Evolutionary conservation across 768 basidiomycete genomes (phyloP).

Genomic region (Termitomyces sp.): DNA sequence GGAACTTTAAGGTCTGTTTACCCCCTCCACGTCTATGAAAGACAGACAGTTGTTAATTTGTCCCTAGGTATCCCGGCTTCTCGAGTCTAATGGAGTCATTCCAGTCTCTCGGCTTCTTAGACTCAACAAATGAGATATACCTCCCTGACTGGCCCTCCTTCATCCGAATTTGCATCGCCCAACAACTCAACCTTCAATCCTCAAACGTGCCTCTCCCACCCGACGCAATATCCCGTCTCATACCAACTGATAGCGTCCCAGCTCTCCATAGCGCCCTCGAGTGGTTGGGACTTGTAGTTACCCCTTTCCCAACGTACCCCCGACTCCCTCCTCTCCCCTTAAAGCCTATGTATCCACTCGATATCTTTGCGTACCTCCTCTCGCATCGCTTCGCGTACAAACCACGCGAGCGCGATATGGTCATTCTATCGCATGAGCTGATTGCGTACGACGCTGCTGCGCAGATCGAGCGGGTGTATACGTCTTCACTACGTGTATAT

Average conservation of each 20-base stretch:
- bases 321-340: constrained; percentile 41
- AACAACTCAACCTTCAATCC: constrained; percentile 16
- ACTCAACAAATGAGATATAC: constrained; percentile 31
- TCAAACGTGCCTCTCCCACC: not conserved
- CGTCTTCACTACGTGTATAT: constrained; percentile 62
- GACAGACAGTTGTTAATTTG: not conserved
- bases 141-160: constrained; percentile 38
- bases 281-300: constrained; percentile 39
- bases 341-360: constrained; percentile 50
- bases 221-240: constrained; percentile 18
- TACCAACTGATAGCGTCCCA: constrained; percentile 19
- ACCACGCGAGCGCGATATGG: constrained; percentile 78
- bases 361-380: constrained; percentile 71
- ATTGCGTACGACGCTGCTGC: constrained; percentile 34
- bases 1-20: constrained; percentile 73
- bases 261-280: constrained; percentile 38
- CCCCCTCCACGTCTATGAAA: not conserved
- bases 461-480: constrained; percentile 49
- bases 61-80: constrained; percentile 81
- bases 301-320: not conserved
- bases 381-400: constrained; percentile 67
- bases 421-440: constrained; percentile 83
- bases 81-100: constrained; percentile 70
- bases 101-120: constrained; percentile 65
- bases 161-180: constrained; percentile 22